Conservation (phyloP, 2,329 filamentous ascomycete species). For the Ophiostoma populinum region DNA sequence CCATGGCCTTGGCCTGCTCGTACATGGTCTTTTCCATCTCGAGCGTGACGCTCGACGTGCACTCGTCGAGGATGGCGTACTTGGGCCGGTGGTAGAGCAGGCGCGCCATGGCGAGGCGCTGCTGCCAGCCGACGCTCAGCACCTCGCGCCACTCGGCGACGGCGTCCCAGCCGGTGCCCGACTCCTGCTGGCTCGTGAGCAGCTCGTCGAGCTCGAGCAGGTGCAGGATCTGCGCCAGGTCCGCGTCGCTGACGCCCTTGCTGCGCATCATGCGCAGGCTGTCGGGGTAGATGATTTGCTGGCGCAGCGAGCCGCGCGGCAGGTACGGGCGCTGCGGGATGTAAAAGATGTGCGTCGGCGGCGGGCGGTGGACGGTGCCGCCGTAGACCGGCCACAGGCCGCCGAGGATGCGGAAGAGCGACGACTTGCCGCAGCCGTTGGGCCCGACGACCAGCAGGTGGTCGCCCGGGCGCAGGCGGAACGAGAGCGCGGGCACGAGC, state of each 20-base stretch:
- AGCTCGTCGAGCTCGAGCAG: slow-evolving; percentile 72
- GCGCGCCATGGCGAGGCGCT: slow-evolving; percentile 90
- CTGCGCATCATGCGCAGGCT: slow-evolving; percentile 71
- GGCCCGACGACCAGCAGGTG: slow-evolving; percentile 91
- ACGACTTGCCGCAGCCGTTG: slow-evolving; percentile 94
- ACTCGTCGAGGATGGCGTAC: slow-evolving; percentile 94
- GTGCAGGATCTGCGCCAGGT: slow-evolving; percentile 59
- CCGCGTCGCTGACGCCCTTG: slow-evolving; percentile 65
- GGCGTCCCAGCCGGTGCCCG: slow-evolving; percentile 61
- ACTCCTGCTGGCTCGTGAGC: slow-evolving; percentile 44
- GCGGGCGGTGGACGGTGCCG: slow-evolving; percentile 79
- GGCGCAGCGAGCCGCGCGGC: slow-evolving; percentile 75
- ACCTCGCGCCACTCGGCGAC: slow-evolving; percentile 96
- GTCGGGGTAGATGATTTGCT: slow-evolving; percentile 95
- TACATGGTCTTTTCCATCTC: slow-evolving; percentile 96
- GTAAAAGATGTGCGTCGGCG: slow-evolving; percentile 90
- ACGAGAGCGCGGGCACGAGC: slow-evolving; percentile 69
- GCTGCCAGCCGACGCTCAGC: slow-evolving; percentile 79
- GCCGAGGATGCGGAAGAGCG: slow-evolving; percentile 86
- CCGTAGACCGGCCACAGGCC: slow-evolving; percentile 97
- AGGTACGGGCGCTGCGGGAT: slow-evolving; percentile 93
- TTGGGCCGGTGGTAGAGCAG: slow-evolving; percentile 85
- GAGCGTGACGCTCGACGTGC: slow-evolving; percentile 84
- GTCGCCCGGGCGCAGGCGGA: slow-evolving; percentile 69
- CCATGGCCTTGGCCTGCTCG: slow-evolving; percentile 78